Percentiles rank a stretch among this genome's conserved stretches.
Evolutionary conservation across 2,329 filamentous ascomycete species (phyloP).

Genomic region (Fusarium clavum): DNA sequence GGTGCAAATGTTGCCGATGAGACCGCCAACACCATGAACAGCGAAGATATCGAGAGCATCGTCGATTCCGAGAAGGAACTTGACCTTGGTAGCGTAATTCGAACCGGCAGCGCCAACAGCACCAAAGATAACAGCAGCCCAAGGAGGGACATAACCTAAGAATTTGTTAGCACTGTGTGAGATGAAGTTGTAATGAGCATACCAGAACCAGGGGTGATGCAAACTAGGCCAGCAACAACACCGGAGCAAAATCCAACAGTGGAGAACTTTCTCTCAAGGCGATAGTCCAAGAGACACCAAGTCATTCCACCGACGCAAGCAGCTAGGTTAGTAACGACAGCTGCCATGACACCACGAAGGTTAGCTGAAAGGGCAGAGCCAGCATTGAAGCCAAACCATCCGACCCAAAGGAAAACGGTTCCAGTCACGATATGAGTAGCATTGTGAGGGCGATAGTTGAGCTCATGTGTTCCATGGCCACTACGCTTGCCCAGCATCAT

Average conservation of each 20-base stretch:
- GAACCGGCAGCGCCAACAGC: conserved; percentile 79
- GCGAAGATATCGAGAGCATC: conserved; percentile 92
- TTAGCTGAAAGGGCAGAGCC: conserved; percentile 85
- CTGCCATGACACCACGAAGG: conserved; percentile 86
- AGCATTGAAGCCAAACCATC: conserved; percentile 96
- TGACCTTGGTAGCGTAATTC: conserved; percentile 93
- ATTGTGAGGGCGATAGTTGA: conserved; percentile 94
- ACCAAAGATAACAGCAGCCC: conserved; percentile 85
- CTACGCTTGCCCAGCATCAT: conserved; percentile 89
- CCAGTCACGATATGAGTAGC: conserved; percentile 93
- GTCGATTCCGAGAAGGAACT: conserved; percentile 83
- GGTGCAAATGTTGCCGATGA: conserved; percentile 83
- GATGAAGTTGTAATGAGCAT: conserved; percentile 35
- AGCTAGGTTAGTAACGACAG: conserved; percentile 85
- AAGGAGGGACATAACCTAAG: conserved; percentile 78
- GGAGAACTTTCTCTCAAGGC: conserved; percentile 90
- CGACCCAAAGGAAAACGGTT: conserved; percentile 94
- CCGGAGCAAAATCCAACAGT: conserved; percentile 94
- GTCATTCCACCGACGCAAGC: conserved; percentile 87
- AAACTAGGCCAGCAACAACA: conserved; percentile 86
- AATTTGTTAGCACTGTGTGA: conserved; percentile 18
- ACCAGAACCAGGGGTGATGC: conserved; percentile 88
- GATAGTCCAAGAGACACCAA: conserved; percentile 90
- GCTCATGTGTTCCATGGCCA: conserved; percentile 86
- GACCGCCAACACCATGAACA: conserved; percentile 80